Percentiles rank a stretch among this genome's conserved stretches.
Evolutionary conservation across 345 rosid genomes (phyloP).

Genomic region (Pistacia integerrima): DNA sequence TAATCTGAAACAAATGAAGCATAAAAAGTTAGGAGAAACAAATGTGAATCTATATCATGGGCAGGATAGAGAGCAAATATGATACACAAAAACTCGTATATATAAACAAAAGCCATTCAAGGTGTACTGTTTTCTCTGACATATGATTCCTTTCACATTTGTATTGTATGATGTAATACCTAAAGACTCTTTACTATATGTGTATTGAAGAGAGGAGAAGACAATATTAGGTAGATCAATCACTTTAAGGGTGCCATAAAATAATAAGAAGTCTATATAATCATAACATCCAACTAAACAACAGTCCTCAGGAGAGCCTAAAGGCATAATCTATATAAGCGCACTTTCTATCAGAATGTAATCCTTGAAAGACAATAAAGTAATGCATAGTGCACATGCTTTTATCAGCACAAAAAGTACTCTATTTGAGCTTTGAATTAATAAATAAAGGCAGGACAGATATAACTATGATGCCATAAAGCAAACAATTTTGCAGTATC

Average conservation of each 20-base stretch:
- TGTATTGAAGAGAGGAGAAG: neutral
- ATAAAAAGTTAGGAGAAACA: neutral
- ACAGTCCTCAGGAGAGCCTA: neutral
- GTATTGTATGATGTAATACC: neutral
- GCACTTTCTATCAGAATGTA: neutral
- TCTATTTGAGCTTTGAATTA: neutral
- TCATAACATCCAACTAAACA: neutral
- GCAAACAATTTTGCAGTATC: neutral
- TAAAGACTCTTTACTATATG: neutral
- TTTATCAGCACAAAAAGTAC: neutral
- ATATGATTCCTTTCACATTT: neutral
- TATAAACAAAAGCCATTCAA: neutral
- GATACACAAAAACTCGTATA: constrained; percentile 5
- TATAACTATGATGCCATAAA: constrained; percentile 2
- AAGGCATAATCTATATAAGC: neutral
- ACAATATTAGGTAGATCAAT: neutral
- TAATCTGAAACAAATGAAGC: constrained; percentile 56
- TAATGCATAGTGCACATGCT: neutral
- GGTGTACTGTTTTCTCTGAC: neutral
- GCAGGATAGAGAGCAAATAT: constrained; percentile 10
- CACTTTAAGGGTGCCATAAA: neutral
- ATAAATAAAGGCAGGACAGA: neutral
- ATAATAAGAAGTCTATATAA: neutral
- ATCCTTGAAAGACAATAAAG: neutral
- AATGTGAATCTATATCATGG: neutral